phyloP scores from a whole-genome alignment of 306 rosid genomes.

The Inga oerstediana region DNA sequence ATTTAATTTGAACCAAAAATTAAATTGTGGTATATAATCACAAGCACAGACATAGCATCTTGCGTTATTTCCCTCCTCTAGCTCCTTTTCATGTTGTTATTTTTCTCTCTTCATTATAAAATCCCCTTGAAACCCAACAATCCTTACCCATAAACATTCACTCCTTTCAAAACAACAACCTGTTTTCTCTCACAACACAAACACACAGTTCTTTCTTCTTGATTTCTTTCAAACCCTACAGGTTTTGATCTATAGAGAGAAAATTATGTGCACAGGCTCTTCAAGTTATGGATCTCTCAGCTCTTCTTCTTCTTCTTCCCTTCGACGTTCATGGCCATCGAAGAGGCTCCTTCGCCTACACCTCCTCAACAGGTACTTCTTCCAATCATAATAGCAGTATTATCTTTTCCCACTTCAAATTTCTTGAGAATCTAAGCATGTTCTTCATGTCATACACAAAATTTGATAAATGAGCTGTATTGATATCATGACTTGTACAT shows the following conservation, averaged over 20 bases:
- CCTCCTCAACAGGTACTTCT: slow-evolving; percentile 59
- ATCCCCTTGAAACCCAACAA: slow-evolving; percentile 39
- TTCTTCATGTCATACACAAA: no score
- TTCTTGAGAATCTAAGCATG: no score
- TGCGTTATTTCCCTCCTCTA: neutral
- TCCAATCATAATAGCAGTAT: neutral
- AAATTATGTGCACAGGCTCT: slow-evolving; percentile 57
- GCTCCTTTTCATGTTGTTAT: neutral
- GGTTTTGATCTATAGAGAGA: neutral
- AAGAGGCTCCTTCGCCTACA: slow-evolving; percentile 49
- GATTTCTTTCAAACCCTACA: no score
- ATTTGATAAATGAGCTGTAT: no score
- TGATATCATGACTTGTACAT: no score
- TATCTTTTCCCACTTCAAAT: no score
- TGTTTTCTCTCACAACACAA: slow-evolving; percentile 1
- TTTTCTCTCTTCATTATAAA: slow-evolving; percentile 32
- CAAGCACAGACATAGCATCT: no score
- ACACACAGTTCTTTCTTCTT: neutral
- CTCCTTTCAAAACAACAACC: slow-evolving; percentile 18
- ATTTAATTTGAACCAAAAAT: no score
- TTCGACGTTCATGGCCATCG: slow-evolving; percentile 45
- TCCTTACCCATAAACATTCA: slow-evolving; percentile 33
- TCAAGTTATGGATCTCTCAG: slow-evolving; percentile 30
- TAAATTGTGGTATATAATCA: no score
- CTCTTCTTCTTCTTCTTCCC: neutral